Percentiles rank a stretch among this genome's conserved stretches.
Conservation (phyloP, 2,329 filamentous ascomycete species). For the Aureobasidium sp. region DNA sequence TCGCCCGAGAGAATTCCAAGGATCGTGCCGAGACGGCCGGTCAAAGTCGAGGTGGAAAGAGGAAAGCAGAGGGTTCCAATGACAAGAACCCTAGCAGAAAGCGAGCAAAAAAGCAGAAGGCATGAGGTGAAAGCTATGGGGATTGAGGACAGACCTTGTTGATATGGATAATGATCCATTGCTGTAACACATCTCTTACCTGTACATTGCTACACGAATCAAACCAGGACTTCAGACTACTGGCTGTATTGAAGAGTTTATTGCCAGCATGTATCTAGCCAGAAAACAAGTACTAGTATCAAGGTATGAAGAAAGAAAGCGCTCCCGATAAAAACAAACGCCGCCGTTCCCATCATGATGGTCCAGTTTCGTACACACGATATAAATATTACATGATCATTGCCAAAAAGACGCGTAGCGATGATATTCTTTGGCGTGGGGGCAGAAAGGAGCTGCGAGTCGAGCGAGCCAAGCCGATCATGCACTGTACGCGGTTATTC, state of each 20-base stretch:
- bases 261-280: background rate
- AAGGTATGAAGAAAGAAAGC: background rate
- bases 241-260: background rate
- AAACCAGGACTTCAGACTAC: background rate
- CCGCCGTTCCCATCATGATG: constrained; percentile 5
- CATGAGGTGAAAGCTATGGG: background rate
- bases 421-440: background rate
- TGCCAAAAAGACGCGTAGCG: background rate
- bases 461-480: background rate
- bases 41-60: background rate
- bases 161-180: background rate
- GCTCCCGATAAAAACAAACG: constrained; percentile 1
- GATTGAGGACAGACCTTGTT: background rate
- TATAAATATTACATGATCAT: background rate
- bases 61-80: background rate
- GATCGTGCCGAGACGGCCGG: background rate
- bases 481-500: constrained; percentile 11
- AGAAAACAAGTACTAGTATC: background rate
- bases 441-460: background rate
- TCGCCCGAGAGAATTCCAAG: background rate
- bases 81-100: background rate
- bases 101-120: background rate
- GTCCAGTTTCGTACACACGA: constrained; percentile 4
- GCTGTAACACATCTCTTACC: background rate
- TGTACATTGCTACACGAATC: background rate